Percentiles rank a stretch among this genome's conserved stretches.
Conservation (phyloP, 1,284 basidiomycete species). For the Phellopilus nigrolimitatus region DNA sequence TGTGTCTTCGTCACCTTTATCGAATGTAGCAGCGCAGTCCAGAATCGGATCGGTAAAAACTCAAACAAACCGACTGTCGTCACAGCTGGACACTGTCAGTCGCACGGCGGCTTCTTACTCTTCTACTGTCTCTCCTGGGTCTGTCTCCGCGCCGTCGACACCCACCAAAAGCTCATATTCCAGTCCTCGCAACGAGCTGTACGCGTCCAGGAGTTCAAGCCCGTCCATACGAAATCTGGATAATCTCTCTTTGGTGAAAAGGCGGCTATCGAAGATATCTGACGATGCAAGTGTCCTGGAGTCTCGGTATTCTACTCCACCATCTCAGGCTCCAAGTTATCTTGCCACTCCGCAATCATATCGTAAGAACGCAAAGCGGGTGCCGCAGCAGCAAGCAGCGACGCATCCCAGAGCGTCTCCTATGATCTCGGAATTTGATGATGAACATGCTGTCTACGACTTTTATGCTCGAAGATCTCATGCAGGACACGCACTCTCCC, state of each 20-base stretch:
- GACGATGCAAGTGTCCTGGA: slow-evolving; percentile 1
- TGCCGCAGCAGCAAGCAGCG: neutral
- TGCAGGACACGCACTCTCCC: slow-evolving; percentile 2
- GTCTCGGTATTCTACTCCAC: slow-evolving; percentile 8
- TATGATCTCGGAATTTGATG: slow-evolving; percentile 1
- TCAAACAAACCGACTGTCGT: neutral
- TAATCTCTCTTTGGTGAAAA: slow-evolving; percentile 45
- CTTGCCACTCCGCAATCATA: slow-evolving; percentile 8
- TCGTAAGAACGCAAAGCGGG: neutral
- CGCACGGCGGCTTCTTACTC: neutral
- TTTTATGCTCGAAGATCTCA: slow-evolving; percentile 8
- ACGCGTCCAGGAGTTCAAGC: slow-evolving; percentile 31
- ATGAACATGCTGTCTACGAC: slow-evolving; percentile 14
- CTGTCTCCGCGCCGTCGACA: slow-evolving; percentile 1
- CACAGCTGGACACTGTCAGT: neutral
- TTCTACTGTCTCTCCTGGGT: neutral
- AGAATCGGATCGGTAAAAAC: neutral
- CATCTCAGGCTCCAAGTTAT: slow-evolving; percentile 3
- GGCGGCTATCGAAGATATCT: slow-evolving; percentile 39
- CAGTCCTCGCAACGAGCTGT: slow-evolving; percentile 22
- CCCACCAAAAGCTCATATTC: slow-evolving; percentile 25
- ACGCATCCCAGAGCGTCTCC: neutral
- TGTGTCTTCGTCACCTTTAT: neutral
- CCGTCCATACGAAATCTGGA: slow-evolving; percentile 51
- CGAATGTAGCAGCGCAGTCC: neutral